Evolutionary conservation across 192 early-diverging fungal genomes (phyloP), one percentile per base, ranked within the genome.

Genomic region (Borealophlyctis nickersoniae): DNA sequence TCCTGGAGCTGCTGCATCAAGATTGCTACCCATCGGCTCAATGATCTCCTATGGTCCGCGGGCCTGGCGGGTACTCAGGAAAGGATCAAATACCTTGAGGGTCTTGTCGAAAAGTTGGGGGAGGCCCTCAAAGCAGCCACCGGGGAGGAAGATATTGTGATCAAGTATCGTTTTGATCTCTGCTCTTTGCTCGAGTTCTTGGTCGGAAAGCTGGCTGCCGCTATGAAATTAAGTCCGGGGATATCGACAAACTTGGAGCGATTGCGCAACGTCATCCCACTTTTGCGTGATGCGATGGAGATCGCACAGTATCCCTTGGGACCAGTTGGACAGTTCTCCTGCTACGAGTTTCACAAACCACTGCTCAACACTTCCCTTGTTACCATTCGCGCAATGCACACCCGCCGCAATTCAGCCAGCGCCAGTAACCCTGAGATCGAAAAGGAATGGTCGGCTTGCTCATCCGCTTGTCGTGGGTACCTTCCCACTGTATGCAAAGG

Each of bases 1-100:
- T 34, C 65, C 5, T 66, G 68, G 58, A 61, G 56, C 26, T 39
- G 33, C 22, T 75, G 74, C 36, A 11, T 77, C 16, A 62, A 70
- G 52, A 65, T 77, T 0, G 59, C 30, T 11, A 49, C 59, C 2
- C 19, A 13, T 7, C 7, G 39, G 19, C 39, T 45, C 19, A 19
- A 45, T 45, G 39, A 7, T 13, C 7, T 13, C 9, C 9, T 19
- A 19, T 45, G 39, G 39, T 29, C 59, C 32, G 32, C 27, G 19
- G 49, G 28, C 14, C 33, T 66, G 24, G 24, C 36, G 2, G 13
- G 45, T 22, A 13, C 56, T 4, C n/a, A 23, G 9, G 13, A 53
- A 53, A n/a, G n/a, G n/a, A n/a, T n/a, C n/a, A n/a, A n/a, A n/a
- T n/a, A n/a, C n/a, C 49, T 13, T 4, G 49, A 7, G 27, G 29